Evolutionary conservation across 768 basidiomycete species (phyloP).

Genomic region (Rhodotorula sphaerocarpa): DNA sequence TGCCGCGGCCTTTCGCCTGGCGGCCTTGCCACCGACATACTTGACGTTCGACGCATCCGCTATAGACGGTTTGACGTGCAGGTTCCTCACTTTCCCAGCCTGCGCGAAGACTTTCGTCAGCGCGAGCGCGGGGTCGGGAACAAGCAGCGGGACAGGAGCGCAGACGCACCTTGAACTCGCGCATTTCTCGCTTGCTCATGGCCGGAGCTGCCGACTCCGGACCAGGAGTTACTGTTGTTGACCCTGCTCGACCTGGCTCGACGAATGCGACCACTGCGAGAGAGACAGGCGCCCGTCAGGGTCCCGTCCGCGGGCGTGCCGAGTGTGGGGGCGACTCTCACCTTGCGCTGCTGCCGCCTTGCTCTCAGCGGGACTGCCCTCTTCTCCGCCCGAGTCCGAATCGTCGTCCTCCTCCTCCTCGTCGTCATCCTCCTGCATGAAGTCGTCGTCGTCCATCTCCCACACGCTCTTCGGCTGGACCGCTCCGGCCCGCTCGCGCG

Average conservation of each 20-base stretch:
- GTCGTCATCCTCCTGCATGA: neutral
- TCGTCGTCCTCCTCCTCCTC: neutral
- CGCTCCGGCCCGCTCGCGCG: neutral
- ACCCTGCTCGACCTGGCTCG: constrained; percentile 9
- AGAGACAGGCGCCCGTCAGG: too few species aligned
- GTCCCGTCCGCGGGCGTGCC: too few species aligned
- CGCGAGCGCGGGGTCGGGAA: neutral
- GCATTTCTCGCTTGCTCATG: constrained; percentile 14
- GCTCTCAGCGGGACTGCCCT: neutral
- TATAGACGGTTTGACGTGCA: constrained; percentile 15
- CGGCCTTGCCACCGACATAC: constrained; percentile 14
- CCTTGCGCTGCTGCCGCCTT: too few species aligned
- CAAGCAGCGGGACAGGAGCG: too few species aligned
- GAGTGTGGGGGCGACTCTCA: too few species aligned
- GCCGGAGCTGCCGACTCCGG: neutral
- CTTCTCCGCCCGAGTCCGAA: neutral
- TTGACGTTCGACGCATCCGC: constrained; percentile 22
- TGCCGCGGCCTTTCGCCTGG: neutral
- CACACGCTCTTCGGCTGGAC: constrained; percentile 26
- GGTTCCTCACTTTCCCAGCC: constrained; percentile 27
- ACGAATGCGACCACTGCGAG: constrained; percentile 20
- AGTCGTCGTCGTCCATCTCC: constrained; percentile 28
- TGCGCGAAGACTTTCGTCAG: neutral
- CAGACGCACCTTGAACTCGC: constrained; percentile 24
- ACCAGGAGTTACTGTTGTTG: neutral